phyloP scores from a whole-genome alignment of 768 basidiomycete genomes.

The Hortiboletus campestris region DNA sequence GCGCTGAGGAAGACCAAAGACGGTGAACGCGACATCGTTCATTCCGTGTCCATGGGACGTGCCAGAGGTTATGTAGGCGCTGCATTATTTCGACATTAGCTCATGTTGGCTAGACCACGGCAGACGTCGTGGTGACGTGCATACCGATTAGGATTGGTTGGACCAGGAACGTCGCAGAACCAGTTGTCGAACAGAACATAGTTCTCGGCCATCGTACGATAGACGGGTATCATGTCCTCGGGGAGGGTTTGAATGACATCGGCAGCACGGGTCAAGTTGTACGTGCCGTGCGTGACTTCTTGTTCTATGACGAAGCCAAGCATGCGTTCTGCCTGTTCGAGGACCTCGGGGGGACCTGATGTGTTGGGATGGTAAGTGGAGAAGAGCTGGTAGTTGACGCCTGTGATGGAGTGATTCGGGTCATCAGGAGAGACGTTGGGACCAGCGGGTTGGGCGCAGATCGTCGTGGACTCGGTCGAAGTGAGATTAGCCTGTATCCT shows the following conservation, averaged over 20 bases:
- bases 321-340: constrained; percentile 14
- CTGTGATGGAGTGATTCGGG: constrained; percentile 25
- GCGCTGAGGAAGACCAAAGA: constrained; percentile 24
- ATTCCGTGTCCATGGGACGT: constrained; percentile 26
- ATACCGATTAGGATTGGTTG: constrained; percentile 28
- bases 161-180: constrained; percentile 27
- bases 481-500: constrained; percentile 13
- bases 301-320: constrained; percentile 25
- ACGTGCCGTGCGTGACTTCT: constrained; percentile 10
- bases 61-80: constrained; percentile 27
- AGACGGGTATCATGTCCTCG: constrained; percentile 25
- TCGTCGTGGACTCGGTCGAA: constrained; percentile 3
- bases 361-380: constrained; percentile 23
- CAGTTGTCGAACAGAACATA: constrained; percentile 23
- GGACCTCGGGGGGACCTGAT: neutral
- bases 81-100: neutral
- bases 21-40: constrained; percentile 13
- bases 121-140: neutral
- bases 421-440: constrained; percentile 24
- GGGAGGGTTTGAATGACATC: constrained; percentile 22
- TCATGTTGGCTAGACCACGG: neutral
- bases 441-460: constrained; percentile 19
- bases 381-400: constrained; percentile 24
- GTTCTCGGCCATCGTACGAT: constrained; percentile 24
- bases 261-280: constrained; percentile 14